Conservation (phyloP, 495 filamentous ascomycete genomes). For the Clohesyomyces aquaticus region DNA sequence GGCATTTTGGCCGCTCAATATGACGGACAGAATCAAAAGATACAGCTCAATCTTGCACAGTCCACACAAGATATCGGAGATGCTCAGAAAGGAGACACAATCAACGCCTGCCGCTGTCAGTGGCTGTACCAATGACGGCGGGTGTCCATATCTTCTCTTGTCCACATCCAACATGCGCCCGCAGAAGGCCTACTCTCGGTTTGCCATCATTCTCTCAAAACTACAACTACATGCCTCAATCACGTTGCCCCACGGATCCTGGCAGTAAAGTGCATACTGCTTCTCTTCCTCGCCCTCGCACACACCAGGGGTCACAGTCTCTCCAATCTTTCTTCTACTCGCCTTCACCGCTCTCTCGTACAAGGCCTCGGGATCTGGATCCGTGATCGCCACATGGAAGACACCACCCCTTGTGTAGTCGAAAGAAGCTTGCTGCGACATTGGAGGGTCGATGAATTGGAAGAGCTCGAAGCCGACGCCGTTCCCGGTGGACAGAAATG, state of each 20-base stretch:
- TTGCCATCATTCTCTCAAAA: slow-evolving; percentile 39
- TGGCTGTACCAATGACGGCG: slow-evolving; percentile 22
- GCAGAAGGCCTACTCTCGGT: slow-evolving; percentile 11
- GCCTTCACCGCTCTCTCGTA: slow-evolving; percentile 26
- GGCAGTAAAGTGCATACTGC: slow-evolving; percentile 23
- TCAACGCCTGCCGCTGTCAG: slow-evolving; percentile 14
- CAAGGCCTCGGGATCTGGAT: slow-evolving; percentile 37
- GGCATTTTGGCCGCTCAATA: not conserved
- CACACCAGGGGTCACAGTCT: slow-evolving; percentile 23
- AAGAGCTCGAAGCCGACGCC: slow-evolving; percentile 40
- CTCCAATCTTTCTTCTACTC: slow-evolving; percentile 32
- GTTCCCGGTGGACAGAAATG: slow-evolving; percentile 39
- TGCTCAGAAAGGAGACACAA: slow-evolving; percentile 1
- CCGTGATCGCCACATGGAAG: slow-evolving; percentile 39
- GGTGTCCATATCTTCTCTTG: too few species aligned
- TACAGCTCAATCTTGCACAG: not conserved
- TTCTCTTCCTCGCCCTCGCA: slow-evolving; percentile 22
- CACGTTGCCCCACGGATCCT: slow-evolving; percentile 37
- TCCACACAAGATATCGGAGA: not conserved
- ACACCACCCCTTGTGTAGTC: slow-evolving; percentile 37
- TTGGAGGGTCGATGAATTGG: slow-evolving; percentile 40
- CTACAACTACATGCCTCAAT: slow-evolving; percentile 38
- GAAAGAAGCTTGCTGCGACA: slow-evolving; percentile 14
- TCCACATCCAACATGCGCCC: too few species aligned
- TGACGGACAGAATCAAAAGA: not conserved